Evolutionary conservation across 257 asterid species (phyloP).

Genomic region (Solanum megistacrolobum): DNA sequence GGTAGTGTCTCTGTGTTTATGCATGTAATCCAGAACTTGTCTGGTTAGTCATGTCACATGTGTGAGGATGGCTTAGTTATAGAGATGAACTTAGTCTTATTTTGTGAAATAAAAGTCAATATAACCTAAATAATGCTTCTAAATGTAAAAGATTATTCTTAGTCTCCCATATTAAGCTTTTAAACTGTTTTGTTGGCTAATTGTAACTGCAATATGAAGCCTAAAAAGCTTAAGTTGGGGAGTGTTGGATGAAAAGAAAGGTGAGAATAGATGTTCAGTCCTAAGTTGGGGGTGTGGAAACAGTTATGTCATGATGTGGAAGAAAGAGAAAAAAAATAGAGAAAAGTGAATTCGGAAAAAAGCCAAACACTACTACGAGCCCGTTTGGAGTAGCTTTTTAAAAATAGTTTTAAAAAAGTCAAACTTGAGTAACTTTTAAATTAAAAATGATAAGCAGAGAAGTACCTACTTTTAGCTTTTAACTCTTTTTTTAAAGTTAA

Average conservation of each 20-base stretch:
- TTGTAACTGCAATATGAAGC: background rate
- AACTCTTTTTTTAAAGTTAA: background rate
- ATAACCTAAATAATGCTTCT: background rate
- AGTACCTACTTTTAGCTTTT: background rate
- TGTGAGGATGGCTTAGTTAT: background rate
- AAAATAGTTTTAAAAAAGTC: no score
- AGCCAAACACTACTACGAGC: no score
- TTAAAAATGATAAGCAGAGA: background rate
- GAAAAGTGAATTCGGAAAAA: background rate
- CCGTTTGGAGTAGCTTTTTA: no score
- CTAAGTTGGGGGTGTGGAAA: background rate
- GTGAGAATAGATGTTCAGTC: background rate
- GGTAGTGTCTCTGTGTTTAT: background rate
- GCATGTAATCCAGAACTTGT: background rate
- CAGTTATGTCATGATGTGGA: background rate
- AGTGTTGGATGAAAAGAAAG: background rate
- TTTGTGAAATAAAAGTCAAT: background rate
- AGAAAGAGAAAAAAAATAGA: background rate
- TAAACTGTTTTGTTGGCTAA: background rate
- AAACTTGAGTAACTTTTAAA: no score
- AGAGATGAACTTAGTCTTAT: background rate
- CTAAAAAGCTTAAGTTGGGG: background rate
- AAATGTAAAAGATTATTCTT: no score
- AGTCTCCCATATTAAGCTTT: background rate
- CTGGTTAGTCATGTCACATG: background rate